Base-by-base conservation (phyloP, 202 grass and related monocot species). In the Sporobolus alterniflorus region DNA sequence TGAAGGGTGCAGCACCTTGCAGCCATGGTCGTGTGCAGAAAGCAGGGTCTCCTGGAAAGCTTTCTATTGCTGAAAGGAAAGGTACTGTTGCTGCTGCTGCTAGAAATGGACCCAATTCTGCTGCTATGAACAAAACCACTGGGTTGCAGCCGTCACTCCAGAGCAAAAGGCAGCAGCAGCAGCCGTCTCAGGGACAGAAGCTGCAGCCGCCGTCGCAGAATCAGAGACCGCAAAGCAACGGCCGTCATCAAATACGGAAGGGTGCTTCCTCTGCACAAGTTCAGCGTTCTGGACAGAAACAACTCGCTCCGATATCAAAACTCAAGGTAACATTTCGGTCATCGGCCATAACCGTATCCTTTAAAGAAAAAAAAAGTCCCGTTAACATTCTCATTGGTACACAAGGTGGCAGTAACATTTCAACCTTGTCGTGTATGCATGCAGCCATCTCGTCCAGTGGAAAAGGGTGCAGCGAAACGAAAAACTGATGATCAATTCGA, bases 291-390 rank as follows among this genome's bases (percentile, higher is more conserved):
- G 36, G 36, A 39, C 36, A 39, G 30, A 91, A 87, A 18, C 87
- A 69, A 10, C 51, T 55, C 6, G 67, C 24, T 72, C n/a, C 82
- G 50, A 71, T 61, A 34, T 87, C 91, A 67, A 91, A 74, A 87
- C 63, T 59, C 61, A 88, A 92, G 89, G 96, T 98, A 73, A 20
- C 57, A 80, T 81, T 56, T 64, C 16, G 30, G 73, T 18, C 44
- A 65, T 64, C 26, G 72, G 14, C n/a, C 30, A 24, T 69, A 44
- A 14, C 5, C 54, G 10, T 63, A 18, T 28, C 8, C 36, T n/a
- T n/a, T n/a, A n/a, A n/a, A n/a, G n/a, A n/a, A 48, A 48, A 17
- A 2, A 18, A 48, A 4, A 39, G 8, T 39, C 4, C 36, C 48
- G 4, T 17, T 50, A 24, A 30, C 25, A 61, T 30, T n/a, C 22